Conservation (phyloP, 441 rosid species). For the Viola pubescens region DNA sequence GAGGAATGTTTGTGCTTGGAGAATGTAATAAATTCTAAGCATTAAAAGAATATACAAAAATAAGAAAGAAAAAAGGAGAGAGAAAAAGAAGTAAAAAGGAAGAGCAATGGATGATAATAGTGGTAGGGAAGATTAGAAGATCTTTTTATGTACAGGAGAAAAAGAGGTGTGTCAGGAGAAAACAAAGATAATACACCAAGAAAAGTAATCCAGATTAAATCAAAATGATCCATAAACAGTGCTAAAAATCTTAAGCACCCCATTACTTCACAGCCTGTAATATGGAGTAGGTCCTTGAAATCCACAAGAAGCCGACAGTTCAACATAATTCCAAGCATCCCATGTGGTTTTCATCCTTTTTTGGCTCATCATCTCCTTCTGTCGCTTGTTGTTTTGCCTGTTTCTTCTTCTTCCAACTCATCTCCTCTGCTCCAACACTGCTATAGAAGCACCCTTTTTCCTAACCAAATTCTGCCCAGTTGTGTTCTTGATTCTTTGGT, state of each 20-base stretch:
- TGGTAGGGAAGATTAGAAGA: not conserved
- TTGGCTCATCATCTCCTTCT: constrained; percentile 24
- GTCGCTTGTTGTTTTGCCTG: constrained; percentile 19
- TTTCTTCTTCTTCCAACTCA: constrained; percentile 5
- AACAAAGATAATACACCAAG: constrained; percentile 1
- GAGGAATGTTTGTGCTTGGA: no score
- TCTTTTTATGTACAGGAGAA: constrained; percentile 9
- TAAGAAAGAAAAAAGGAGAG: not conserved
- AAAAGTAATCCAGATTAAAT: constrained; percentile 6
- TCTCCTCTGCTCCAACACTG: constrained; percentile 21
- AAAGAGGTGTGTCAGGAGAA: constrained; percentile 7
- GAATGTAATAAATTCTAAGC: not conserved
- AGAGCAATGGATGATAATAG: no score
- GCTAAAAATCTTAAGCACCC: constrained; percentile 25
- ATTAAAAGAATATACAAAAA: not conserved
- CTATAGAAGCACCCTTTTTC: constrained; percentile 8
- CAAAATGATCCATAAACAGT: constrained; percentile 34
- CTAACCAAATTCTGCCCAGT: constrained; percentile 3
- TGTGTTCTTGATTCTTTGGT: no score
- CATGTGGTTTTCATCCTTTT: constrained; percentile 58
- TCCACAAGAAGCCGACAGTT: constrained; percentile 50
- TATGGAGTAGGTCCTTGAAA: constrained; percentile 23
- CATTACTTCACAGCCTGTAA: constrained; percentile 68
- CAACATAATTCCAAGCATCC: constrained; percentile 50
- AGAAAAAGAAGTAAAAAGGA: not conserved